Base-by-base conservation (phyloP, 139 green algal species). In the Chlamydomonas schloesseri region DNA sequence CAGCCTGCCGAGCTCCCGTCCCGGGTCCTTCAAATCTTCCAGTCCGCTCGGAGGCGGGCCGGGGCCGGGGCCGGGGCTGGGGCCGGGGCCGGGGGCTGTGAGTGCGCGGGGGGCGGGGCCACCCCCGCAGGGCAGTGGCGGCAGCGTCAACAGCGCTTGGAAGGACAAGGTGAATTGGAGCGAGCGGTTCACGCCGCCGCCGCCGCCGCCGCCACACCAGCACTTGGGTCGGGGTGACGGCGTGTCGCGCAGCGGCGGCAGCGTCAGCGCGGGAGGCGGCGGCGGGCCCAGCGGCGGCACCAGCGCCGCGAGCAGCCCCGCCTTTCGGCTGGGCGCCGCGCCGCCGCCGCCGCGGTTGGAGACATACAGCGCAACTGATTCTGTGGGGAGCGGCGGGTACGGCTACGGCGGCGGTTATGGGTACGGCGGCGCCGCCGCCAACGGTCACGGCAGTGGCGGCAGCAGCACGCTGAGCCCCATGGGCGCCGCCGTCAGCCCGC, bases 281-380 rank as follows among this genome's bases (percentile, higher is more conserved):
- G 47, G 28, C 20, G 29, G 55, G 3, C 17, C 18, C 31, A 55
- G 53, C 69, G 20, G n/a, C 34, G 33, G 34, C 14, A 31, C 73
- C 14, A 58, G 47, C 28, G 73, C 31, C 31, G 73, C 46, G 0
- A 50, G 50, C 62, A 33, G 62, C 28, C 26, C 10, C 10, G 62
- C 26, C 28, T 84, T 84, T 15, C 64, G 78, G 29, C 24, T 75
- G 46, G 78, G 78, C 23, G 50, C 42, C 0, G 64, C 64, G 29
- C 78, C 62, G 29, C 78, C 78, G 29, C 78, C 64, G n/a, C 78
- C 64, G 0, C 64, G 64, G 42, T 46, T 84, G 23, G 69, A 84
- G 9, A 84, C 42, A 5, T 50, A 50, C 42, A 50, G 42, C 42
- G 42, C 42, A 50, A 23, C 57, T 6, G 20, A 23, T 6, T 64